Percentiles rank a stretch among this genome's conserved stretches.
These are phyloP conservation scores for Asterochloris sp. DNA, from an alignment of 139 green algal genomes.

Conservation along the genomic window DNA sequence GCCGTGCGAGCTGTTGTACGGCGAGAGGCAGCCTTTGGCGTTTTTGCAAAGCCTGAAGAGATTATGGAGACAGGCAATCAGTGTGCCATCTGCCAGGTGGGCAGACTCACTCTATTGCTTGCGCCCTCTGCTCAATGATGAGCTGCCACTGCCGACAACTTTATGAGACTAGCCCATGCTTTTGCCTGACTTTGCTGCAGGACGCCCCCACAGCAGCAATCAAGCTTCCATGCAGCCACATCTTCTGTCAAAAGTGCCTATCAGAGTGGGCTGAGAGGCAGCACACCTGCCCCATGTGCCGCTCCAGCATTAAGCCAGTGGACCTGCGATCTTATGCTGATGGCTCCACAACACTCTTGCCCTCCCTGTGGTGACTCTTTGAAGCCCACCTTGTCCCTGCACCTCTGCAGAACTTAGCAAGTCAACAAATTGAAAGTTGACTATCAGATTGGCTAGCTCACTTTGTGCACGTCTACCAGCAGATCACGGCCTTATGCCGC, in stretches of 20 bases:
- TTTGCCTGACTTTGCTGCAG: constrained; percentile 2
- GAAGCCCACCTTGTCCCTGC: too few species aligned
- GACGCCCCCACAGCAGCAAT: constrained; percentile 42
- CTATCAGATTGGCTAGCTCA: not conserved
- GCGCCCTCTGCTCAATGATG: not conserved
- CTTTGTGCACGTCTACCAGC: too few species aligned
- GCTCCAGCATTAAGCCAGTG: constrained; percentile 36
- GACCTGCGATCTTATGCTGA: constrained; percentile 45
- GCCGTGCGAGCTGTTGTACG: constrained; percentile 25
- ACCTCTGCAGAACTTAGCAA: not conserved
- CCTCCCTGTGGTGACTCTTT: not conserved
- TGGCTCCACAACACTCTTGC: constrained; percentile 52
- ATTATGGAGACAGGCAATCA: constrained; percentile 33
- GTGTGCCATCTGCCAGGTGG: constrained; percentile 84
- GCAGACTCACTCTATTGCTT: not conserved
- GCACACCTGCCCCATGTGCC: constrained; percentile 78
- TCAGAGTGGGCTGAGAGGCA: constrained; percentile 77
- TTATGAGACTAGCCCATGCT: not conserved
- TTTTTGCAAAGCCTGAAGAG: constrained; percentile 38
- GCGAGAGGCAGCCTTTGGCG: constrained; percentile 42
- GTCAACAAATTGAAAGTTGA: not conserved
- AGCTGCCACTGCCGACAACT: not conserved
- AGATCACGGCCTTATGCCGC: too few species aligned
- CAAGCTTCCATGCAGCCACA: constrained; percentile 62
- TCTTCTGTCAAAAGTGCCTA: constrained; percentile 81